Conservation (phyloP, 225 moss, liverwort and hornwort species). For the Polytrichum commune region DNA sequence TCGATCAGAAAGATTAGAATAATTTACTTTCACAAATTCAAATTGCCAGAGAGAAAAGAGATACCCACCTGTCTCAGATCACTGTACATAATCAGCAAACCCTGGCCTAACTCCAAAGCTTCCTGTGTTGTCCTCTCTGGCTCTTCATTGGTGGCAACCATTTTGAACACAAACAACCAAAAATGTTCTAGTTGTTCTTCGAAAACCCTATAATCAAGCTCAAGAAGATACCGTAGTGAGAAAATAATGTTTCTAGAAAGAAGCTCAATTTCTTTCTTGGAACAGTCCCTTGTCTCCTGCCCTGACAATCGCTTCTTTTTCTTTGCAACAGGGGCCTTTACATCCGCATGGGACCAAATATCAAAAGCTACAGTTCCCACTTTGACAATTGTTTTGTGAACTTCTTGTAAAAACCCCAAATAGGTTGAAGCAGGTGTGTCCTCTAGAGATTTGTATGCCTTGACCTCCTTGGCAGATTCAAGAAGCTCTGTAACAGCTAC, state of each 20-base stretch:
- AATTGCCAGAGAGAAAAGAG: not conserved
- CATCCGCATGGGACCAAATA: slow-evolving; percentile 25
- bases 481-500: slow-evolving; percentile 62
- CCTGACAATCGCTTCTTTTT: slow-evolving; percentile 22
- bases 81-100: slow-evolving; percentile 71
- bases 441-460: slow-evolving; percentile 73
- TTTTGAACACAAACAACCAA: slow-evolving; percentile 74
- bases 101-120: slow-evolving; percentile 55
- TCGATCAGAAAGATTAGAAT: no score
- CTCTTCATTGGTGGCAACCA: slow-evolving; percentile 33
- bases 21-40: no score
- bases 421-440: slow-evolving; percentile 61
- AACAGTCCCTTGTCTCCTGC: slow-evolving; percentile 19
- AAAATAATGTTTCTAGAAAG: slow-evolving; percentile 51
- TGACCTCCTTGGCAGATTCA: slow-evolving; percentile 57
- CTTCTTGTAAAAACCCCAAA: slow-evolving; percentile 56
- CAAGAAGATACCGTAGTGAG: slow-evolving; percentile 55
- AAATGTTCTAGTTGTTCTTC: slow-evolving; percentile 55
- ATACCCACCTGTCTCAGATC: slow-evolving; percentile 87
- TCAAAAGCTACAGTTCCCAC: slow-evolving; percentile 46
- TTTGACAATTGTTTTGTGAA: slow-evolving; percentile 42
- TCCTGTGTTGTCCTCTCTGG: slow-evolving; percentile 35
- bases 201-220: slow-evolving; percentile 80
- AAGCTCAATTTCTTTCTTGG: slow-evolving; percentile 20
- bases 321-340: slow-evolving; percentile 21